These are phyloP conservation scores for Hyaloscypha finlandica DNA, from an alignment of 495 filamentous ascomycete species.

Conservation along the genomic window DNA sequence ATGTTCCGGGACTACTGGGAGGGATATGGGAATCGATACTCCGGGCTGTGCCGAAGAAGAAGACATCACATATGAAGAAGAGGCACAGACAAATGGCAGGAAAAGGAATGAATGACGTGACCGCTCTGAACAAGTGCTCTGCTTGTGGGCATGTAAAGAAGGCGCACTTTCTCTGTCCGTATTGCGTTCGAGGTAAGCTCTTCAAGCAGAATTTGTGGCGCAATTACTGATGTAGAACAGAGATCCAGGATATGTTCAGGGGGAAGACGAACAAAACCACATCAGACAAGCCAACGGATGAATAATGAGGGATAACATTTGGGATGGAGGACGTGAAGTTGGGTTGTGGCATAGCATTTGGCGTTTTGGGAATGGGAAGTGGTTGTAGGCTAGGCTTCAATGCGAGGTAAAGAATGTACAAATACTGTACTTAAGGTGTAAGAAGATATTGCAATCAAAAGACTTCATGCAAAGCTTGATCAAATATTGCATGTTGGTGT, in stretches of 20 bases:
- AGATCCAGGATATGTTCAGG: conserved; percentile 39
- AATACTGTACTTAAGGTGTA: not conserved
- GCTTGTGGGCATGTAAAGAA: conserved; percentile 86
- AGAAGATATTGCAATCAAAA: not conserved
- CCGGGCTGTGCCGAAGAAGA: conserved; percentile 95
- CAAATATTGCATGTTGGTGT: not conserved
- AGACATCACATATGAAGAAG: conserved; percentile 96
- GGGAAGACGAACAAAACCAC: conserved; percentile 16
- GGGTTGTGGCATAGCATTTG: conserved; percentile 15
- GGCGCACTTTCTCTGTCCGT: conserved; percentile 81
- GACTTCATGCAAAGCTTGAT: not conserved
- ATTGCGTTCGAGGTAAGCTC: conserved; percentile 68
- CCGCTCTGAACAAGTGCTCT: conserved; percentile 79
- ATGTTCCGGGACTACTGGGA: conserved; percentile 57
- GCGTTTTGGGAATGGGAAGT: conserved; percentile 5
- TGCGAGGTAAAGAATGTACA: not conserved
- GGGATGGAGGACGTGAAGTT: not conserved
- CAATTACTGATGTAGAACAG: conserved; percentile 29
- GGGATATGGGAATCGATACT: conserved; percentile 92
- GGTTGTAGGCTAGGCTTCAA: not conserved
- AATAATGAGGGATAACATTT: not conserved
- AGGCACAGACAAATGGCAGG: conserved; percentile 90
- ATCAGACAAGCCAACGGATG: conserved; percentile 10
- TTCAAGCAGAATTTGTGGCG: not conserved
- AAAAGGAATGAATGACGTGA: conserved; percentile 90